Conservation (phyloP, 805 yeast genomes). For the Myxozyma kluyveri region DNA sequence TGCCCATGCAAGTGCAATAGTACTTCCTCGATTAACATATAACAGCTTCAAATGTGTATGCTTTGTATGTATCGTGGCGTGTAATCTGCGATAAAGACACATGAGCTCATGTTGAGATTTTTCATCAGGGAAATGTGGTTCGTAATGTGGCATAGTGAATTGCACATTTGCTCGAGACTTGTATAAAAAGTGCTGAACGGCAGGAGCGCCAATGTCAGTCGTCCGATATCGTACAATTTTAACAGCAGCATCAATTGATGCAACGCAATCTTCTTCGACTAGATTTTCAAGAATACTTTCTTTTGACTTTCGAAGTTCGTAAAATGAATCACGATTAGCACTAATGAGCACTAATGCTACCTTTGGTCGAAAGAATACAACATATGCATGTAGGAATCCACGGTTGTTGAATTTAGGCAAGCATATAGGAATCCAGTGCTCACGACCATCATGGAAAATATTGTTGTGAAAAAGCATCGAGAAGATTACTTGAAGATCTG, state of each 20-base stretch:
- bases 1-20: slow-evolving; percentile 51
- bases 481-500: slow-evolving; percentile 70
- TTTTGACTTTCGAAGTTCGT: slow-evolving; percentile 64
- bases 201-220: slow-evolving; percentile 53
- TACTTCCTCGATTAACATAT: slow-evolving; percentile 31
- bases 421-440: slow-evolving; percentile 92
- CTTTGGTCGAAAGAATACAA: slow-evolving; percentile 53
- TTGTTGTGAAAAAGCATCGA: slow-evolving; percentile 64
- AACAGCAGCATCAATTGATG: slow-evolving; percentile 42
- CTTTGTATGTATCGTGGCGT: slow-evolving; percentile 38
- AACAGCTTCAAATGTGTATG: slow-evolving; percentile 34
- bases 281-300: slow-evolving; percentile 49
- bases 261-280: slow-evolving; percentile 40
- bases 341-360: slow-evolving; percentile 51
- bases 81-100: slow-evolving; percentile 40
- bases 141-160: slow-evolving; percentile 47
- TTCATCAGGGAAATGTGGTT: slow-evolving; percentile 40
- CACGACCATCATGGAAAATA: slow-evolving; percentile 53
- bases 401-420: slow-evolving; percentile 83
- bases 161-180: slow-evolving; percentile 70
- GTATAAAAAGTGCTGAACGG: slow-evolving; percentile 75
- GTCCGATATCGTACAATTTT: slow-evolving; percentile 45
- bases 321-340: slow-evolving; percentile 76
- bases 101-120: slow-evolving; percentile 32
- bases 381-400: slow-evolving; percentile 83